phyloP scores from a whole-genome alignment of 495 filamentous ascomycete genomes.

The Penicilliopsis zonata region DNA sequence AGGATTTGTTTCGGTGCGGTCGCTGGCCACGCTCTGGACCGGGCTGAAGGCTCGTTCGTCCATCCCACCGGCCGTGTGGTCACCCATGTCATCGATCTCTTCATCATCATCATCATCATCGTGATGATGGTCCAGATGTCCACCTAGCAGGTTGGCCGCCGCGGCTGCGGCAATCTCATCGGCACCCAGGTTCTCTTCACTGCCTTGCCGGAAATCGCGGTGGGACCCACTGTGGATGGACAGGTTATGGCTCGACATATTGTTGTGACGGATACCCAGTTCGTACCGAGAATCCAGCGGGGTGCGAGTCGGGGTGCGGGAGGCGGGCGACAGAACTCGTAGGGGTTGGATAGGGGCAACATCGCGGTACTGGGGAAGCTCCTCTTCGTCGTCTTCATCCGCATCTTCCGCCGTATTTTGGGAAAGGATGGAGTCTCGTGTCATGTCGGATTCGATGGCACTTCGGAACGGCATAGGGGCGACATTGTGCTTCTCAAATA shows the following conservation, averaged over 20 bases:
- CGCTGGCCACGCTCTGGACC: constrained; percentile 79
- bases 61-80: no score
- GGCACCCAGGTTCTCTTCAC: constrained; percentile 34
- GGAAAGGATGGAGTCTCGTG: constrained; percentile 78
- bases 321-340: constrained; percentile 38
- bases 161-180: constrained; percentile 35
- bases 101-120: constrained; percentile 39
- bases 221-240: constrained; percentile 40
- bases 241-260: constrained; percentile 43
- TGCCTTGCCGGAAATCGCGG: constrained; percentile 29
- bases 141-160: constrained; percentile 29
- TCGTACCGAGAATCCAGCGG: constrained; percentile 37
- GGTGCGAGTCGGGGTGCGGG: constrained; percentile 40
- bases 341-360: constrained; percentile 40
- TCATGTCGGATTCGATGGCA: constrained; percentile 75
- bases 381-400: constrained; percentile 20
- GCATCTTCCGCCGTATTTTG: constrained; percentile 55
- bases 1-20: constrained; percentile 31
- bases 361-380: constrained; percentile 42
- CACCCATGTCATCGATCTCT: no score
- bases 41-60: constrained; percentile 62
- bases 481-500: constrained; percentile 47
- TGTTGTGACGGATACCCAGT: constrained; percentile 44
- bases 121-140: constrained; percentile 19
- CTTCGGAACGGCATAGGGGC: constrained; percentile 80